Conservation (phyloP, 805 yeast genomes). For the Ogataea philodendri region DNA sequence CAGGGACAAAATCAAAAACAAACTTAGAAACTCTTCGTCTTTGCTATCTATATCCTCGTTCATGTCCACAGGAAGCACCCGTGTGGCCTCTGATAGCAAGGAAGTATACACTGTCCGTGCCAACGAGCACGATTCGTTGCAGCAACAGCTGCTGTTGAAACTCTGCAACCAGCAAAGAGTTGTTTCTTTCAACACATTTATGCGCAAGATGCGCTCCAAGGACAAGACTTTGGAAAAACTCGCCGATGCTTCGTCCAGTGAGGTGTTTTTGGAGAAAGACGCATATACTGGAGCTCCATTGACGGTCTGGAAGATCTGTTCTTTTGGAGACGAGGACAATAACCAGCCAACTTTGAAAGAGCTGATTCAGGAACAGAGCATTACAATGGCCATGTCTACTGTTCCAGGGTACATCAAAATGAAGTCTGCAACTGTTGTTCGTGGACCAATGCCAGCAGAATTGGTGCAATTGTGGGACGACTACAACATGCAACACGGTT, state of each 20-base stretch:
- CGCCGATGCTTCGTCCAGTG: slow-evolving; percentile 48
- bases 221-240: slow-evolving; percentile 36
- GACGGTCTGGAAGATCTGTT: slow-evolving; percentile 48
- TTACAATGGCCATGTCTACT: slow-evolving; percentile 40
- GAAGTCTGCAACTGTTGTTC: slow-evolving; percentile 43
- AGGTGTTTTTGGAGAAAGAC: slow-evolving; percentile 38
- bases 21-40: slow-evolving; percentile 50
- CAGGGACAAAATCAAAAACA: slow-evolving; percentile 52
- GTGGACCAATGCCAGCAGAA: slow-evolving; percentile 42
- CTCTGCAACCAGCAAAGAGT: slow-evolving; percentile 36
- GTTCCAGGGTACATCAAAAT: slow-evolving; percentile 46
- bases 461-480: slow-evolving; percentile 47
- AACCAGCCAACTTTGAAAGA: slow-evolving; percentile 43
- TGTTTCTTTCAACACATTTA: slow-evolving; percentile 33
- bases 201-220: slow-evolving; percentile 21
- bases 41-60: slow-evolving; percentile 41
- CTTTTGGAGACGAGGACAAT: slow-evolving; percentile 45
- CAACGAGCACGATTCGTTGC: slow-evolving; percentile 34
- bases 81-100: slow-evolving; percentile 13
- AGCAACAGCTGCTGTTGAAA: slow-evolving; percentile 34
- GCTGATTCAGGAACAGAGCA: slow-evolving; percentile 46
- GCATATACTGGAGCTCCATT: slow-evolving; percentile 25
- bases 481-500: slow-evolving; percentile 21
- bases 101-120: slow-evolving; percentile 34
- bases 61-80: slow-evolving; percentile 13